A percentile compares a stretch with the other conserved stretches of the same genome.
phyloP scores from a whole-genome alignment of 139 green algal species.

The Chlorella vulgaris region DNA sequence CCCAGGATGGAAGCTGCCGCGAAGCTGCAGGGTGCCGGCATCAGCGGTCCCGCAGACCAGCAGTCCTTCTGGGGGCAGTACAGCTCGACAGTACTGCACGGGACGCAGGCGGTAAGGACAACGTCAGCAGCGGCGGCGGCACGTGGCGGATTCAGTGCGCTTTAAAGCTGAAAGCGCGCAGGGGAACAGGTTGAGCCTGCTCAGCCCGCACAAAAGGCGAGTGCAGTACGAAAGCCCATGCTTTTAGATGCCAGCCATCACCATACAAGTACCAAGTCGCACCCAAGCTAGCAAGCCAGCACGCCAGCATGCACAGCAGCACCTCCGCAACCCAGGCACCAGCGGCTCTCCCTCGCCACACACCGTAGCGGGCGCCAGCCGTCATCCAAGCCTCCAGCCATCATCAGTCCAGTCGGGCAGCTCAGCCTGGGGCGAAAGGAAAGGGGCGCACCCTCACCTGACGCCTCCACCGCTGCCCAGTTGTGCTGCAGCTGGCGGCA shows the following conservation, averaged over 20 bases:
- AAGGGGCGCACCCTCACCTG: not conserved
- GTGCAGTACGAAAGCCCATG: too few species aligned
- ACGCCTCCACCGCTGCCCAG: not conserved
- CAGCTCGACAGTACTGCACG: constrained; percentile 52
- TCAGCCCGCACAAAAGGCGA: too few species aligned
- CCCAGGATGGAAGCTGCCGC: constrained; percentile 19
- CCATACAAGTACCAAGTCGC: too few species aligned
- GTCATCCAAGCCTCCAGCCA: constrained; percentile 37
- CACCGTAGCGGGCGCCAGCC: constrained; percentile 37
- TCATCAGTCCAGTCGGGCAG: constrained; percentile 21
- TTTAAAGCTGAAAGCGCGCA: too few species aligned
- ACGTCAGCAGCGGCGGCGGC: not conserved
- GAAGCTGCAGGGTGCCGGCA: constrained; percentile 41
- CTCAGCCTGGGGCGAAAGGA: constrained; percentile 17
- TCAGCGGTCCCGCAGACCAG: constrained; percentile 51
- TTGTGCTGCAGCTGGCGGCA: constrained; percentile 22
- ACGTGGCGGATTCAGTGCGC: too few species aligned
- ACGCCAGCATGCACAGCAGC: not conserved
- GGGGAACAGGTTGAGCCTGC: too few species aligned
- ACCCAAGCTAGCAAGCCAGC: not conserved
- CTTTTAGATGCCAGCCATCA: too few species aligned
- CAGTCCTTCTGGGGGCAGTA: constrained; percentile 56
- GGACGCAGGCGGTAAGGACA: not conserved
- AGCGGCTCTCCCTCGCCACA: too few species aligned
- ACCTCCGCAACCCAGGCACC: too few species aligned